Evolutionary conservation across 2,329 filamentous ascomycete species (phyloP).

Genomic region (Venturiaceae sp.): DNA sequence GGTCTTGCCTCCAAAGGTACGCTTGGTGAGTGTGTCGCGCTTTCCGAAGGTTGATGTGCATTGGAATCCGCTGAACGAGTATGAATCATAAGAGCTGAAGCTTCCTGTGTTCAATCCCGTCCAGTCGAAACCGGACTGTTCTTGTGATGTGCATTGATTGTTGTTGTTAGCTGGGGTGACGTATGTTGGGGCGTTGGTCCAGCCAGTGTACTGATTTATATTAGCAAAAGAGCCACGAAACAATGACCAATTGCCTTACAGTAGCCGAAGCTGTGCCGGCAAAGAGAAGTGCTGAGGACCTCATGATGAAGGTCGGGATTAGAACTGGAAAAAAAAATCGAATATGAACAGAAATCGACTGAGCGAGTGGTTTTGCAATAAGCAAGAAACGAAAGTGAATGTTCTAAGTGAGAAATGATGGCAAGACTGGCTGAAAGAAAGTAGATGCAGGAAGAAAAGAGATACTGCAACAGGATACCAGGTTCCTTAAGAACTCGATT

Average conservation of each 20-base stretch:
- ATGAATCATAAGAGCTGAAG: constrained; percentile 60
- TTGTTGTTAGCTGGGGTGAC: constrained; percentile 60
- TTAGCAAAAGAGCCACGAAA: neutral
- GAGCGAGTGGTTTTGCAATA: neutral
- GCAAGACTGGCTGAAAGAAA: neutral
- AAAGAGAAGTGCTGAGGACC: neutral
- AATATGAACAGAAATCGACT: neutral
- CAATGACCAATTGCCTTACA: neutral
- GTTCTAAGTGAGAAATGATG: neutral
- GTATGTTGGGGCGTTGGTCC: constrained; percentile 47
- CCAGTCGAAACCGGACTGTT: constrained; percentile 66
- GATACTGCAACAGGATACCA: too few species aligned
- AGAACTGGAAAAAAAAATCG: neutral
- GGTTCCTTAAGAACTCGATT: neutral
- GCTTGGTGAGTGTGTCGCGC: constrained; percentile 44
- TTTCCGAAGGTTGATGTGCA: constrained; percentile 55
- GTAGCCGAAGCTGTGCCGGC: constrained; percentile 1
- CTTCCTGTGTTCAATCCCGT: constrained; percentile 48
- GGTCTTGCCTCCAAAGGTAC: constrained; percentile 28
- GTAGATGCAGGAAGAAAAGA: neutral
- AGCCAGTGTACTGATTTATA: constrained; percentile 19
- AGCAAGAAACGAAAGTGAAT: constrained; percentile 4
- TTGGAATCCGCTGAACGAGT: constrained; percentile 63
- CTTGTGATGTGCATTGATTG: constrained; percentile 66
- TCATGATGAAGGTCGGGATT: constrained; percentile 11